Percentiles rank a stretch among this genome's conserved stretches.
Evolutionary conservation across 148 eudicot genomes (phyloP).

Genomic region (Linanthus parryae): DNA sequence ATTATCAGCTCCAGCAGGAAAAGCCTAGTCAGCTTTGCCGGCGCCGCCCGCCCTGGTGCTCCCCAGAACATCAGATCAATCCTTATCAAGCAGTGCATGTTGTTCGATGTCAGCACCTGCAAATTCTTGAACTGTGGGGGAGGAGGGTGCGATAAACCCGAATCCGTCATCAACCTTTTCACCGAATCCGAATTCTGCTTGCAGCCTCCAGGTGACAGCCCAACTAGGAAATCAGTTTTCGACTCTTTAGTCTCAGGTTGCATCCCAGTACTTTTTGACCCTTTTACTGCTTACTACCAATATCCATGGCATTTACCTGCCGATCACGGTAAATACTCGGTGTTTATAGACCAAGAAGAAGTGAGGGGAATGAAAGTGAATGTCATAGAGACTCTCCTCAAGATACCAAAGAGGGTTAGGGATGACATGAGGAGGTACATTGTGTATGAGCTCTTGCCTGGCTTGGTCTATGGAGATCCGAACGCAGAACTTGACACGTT

Average conservation of each 20-base stretch:
- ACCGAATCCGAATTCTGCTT: constrained; percentile 73
- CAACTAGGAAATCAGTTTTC: constrained; percentile 71
- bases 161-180: constrained; percentile 36
- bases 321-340: constrained; percentile 51
- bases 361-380: constrained; percentile 37
- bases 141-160: constrained; percentile 30
- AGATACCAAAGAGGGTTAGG: constrained; percentile 36
- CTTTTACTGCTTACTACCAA: constrained; percentile 65
- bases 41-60: constrained; percentile 39
- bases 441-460: constrained; percentile 64
- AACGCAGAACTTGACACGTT: constrained; percentile 43
- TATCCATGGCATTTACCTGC: constrained; percentile 85
- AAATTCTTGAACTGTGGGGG: constrained; percentile 38
- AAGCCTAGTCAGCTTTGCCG: constrained; percentile 56
- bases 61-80: constrained; percentile 40
- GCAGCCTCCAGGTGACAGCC: constrained; percentile 79
- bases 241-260: constrained; percentile 77
- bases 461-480: constrained; percentile 61
- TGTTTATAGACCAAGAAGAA: constrained; percentile 52
- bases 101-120: constrained; percentile 22
- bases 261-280: constrained; percentile 76
- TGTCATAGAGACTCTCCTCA: constrained; percentile 48
- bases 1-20: constrained; percentile 25
- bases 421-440: constrained; percentile 67
- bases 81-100: constrained; percentile 54